Evolutionary conservation across 139 green algal species (phyloP), one percentile per base, ranked within the genome.

Genomic region (Chlamydomonas eustigma): DNA sequence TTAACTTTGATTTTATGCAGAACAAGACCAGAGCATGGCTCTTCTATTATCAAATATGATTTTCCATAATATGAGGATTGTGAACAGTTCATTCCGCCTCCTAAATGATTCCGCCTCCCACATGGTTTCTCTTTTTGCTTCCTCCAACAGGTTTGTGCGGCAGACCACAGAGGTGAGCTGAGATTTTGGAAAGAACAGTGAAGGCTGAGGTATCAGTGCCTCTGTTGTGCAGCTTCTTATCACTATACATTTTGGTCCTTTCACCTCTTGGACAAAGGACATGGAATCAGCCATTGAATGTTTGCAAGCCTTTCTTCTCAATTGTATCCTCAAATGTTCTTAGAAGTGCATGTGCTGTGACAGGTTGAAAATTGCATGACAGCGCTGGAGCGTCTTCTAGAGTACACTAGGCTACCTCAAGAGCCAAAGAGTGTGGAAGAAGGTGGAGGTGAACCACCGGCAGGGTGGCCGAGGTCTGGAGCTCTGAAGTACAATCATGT

Each of bases 371-470:
- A 70, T 28, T 37, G 25, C 58, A 74, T 74, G 91, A 97, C 90
- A 12, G 77, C 38, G 31, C 90, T 93, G 35, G 93, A 98, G 79
- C 85, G 93, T 28, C 84, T 95, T 80, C 78, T 96, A 35, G 83
- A 91, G 34, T 97, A 97, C 77, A 91, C 84, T 3, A 36, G 75
- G 34, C 85, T 96, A 44, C 64, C 77, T 2, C 83, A 91, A 64
- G 92, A 97, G 79, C 76, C 87, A 6, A 77, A 74, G n/a, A 66
- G 77, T 36, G 76, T 58, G 24, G 51, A 28, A n/a, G 71, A 77
- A 34, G 38, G 38, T 25, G 36, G 33, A 22, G 69, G 69, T 12
- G 35, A 30, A 4, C 37, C 69, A 4, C 69, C 69, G 4, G 25
- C 69, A 12, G 85, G 71, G 50, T 97, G 92, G 92, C 92, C 92